Evolutionary conservation across 2,329 filamentous ascomycete species (phyloP).

Genomic region (Scytalidium lignicola): DNA sequence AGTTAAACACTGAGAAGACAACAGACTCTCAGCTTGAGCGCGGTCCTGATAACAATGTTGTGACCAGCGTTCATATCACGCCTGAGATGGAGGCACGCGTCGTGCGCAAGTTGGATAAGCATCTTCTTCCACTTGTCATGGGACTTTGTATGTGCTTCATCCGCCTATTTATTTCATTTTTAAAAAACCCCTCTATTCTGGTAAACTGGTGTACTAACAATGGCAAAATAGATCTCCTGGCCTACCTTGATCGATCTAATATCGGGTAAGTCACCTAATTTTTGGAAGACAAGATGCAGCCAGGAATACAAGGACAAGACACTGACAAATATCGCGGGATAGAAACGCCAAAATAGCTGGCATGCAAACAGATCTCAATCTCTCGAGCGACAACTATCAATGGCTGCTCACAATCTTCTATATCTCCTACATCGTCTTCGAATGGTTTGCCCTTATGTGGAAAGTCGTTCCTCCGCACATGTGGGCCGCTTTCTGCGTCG

Average conservation of each 20-base stretch:
- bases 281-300: background rate
- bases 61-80: constrained; percentile 1
- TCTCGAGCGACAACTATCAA: constrained; percentile 36
- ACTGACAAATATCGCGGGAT: background rate
- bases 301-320: background rate
- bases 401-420: constrained; percentile 37
- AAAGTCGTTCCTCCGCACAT: constrained; percentile 33
- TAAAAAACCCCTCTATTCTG: too few relatives aligned
- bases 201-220: background rate
- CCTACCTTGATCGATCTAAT: constrained; percentile 45
- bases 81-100: constrained; percentile 39
- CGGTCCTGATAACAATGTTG: background rate
- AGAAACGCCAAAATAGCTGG: constrained; percentile 50
- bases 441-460: constrained; percentile 34
- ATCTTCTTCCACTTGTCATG: constrained; percentile 38
- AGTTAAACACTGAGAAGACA: background rate
- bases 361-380: constrained; percentile 43
- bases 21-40: background rate
- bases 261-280: constrained; percentile 31
- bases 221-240: constrained; percentile 33
- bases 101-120: constrained; percentile 52
- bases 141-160: constrained; percentile 13
- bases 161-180: background rate
- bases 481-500: constrained; percentile 29
- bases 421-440: constrained; percentile 34